These are phyloP conservation scores for Pseudozyma thailandica DNA, from an alignment of 1,284 basidiomycete genomes.

Conservation along the genomic window DNA sequence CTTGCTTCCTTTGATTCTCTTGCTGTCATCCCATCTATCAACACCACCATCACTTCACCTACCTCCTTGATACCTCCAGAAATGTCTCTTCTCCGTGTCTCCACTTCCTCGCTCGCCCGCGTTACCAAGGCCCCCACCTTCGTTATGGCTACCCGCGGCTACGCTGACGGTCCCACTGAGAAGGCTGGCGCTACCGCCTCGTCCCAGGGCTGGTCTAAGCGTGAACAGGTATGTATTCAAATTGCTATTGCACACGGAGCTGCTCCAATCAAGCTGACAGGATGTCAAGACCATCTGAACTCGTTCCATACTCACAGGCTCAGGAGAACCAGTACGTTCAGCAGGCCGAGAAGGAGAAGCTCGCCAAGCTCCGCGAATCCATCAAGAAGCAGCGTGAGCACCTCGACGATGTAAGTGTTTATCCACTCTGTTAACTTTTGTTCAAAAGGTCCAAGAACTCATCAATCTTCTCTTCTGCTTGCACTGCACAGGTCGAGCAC, in stretches of 20 bases:
- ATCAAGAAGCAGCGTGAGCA: conserved; percentile 58
- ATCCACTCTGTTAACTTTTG: no score
- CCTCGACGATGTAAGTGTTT: conserved; percentile 52
- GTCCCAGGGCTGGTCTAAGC: conserved; percentile 49
- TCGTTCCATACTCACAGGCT: conserved; percentile 19
- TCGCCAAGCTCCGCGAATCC: conserved; percentile 54
- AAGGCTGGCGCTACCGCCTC: conserved; percentile 55
- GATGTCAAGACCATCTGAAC: background rate
- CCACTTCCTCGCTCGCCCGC: conserved; percentile 46
- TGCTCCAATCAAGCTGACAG: background rate
- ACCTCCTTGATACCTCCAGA: background rate
- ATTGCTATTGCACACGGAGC: no score
- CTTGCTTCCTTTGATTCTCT: background rate
- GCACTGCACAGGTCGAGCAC: conserved; percentile 28
- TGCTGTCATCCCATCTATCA: conserved; percentile 3
- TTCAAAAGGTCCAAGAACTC: conserved; percentile 5
- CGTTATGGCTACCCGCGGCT: conserved; percentile 44
- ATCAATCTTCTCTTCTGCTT: background rate
- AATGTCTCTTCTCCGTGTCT: conserved; percentile 52
- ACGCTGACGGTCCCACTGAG: conserved; percentile 52
- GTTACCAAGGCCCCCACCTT: conserved; percentile 45
- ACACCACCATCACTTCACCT: conserved; percentile 18
- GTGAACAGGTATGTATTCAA: conserved; percentile 53
- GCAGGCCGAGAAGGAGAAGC: conserved; percentile 62
- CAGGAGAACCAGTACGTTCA: conserved; percentile 59